Evolutionary conservation across 176 grass and related monocot species (phyloP).

Genomic region (Puccinellia tenuiflora): DNA sequence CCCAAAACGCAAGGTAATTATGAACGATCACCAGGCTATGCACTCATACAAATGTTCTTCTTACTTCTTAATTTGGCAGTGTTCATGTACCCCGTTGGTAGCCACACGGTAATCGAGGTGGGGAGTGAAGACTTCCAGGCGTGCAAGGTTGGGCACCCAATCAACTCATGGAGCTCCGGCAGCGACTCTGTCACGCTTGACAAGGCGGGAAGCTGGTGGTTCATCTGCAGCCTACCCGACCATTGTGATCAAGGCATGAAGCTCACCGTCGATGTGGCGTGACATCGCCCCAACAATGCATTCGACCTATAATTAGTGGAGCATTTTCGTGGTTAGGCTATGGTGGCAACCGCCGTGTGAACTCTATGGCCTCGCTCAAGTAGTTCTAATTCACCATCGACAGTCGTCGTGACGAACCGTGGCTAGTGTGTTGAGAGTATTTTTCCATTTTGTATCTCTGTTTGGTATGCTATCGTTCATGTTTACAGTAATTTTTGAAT

Average conservation of each 20-base stretch:
- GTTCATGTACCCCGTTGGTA: neutral
- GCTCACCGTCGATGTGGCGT: constrained; percentile 6
- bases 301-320: neutral
- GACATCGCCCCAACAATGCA: too few relatives aligned
- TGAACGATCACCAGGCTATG: too few relatives aligned
- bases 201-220: constrained; percentile 5
- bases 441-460: too few relatives aligned
- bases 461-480: too few relatives aligned
- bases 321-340: neutral
- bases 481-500: too few relatives aligned
- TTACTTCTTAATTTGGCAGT: neutral
- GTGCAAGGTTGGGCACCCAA: neutral
- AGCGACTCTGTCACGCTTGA: constrained; percentile 3
- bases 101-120: constrained; percentile 7
- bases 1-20: too few relatives aligned
- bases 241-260: constrained; percentile 22
- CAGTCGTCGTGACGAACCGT: neutral
- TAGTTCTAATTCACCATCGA: neutral
- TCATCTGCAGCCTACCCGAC: neutral
- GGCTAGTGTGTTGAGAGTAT: neutral
- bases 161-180: neutral
- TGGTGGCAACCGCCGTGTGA: neutral
- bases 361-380: neutral
- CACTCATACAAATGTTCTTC: too few relatives aligned
- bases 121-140: neutral